A percentile compares a stretch with the other conserved stretches of the same genome.
Conservation (phyloP, 2,329 filamentous ascomycete genomes). For the Phialophora tarda region DNA sequence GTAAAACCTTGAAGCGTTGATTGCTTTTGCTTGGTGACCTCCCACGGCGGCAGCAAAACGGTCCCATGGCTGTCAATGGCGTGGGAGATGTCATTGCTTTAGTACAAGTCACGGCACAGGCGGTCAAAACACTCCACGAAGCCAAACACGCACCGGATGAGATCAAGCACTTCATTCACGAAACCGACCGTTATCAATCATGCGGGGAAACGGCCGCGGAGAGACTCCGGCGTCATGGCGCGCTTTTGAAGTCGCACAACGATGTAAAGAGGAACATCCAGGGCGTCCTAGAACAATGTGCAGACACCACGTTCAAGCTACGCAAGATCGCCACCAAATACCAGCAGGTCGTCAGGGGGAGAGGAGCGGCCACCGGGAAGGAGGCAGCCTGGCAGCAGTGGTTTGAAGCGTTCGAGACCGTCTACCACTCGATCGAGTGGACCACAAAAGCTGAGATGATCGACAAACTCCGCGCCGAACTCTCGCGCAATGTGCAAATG, state of each 20-base stretch:
- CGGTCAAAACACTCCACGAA: constrained; percentile 15
- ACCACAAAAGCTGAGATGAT: constrained; percentile 19
- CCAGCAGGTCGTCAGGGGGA: constrained; percentile 15
- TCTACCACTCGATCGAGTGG: constrained; percentile 21
- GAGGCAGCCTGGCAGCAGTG: constrained; percentile 18
- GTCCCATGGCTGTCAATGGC: constrained; percentile 23
- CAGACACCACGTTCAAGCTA: constrained; percentile 20
- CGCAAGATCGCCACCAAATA: constrained; percentile 22
- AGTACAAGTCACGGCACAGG: constrained; percentile 15
- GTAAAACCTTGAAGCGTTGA: not conserved
- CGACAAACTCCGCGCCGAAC: constrained; percentile 18
- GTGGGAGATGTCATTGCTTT: constrained; percentile 25
- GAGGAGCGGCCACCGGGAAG: constrained; percentile 1
- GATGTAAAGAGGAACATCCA: constrained; percentile 21
- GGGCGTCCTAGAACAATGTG: constrained; percentile 19
- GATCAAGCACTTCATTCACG: constrained; percentile 16
- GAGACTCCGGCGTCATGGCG: constrained; percentile 21
- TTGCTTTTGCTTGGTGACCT: constrained; percentile 19
- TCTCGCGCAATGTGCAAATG: constrained; percentile 18
- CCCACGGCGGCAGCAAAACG: not conserved
- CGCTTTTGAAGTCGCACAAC: constrained; percentile 15
- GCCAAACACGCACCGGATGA: constrained; percentile 20
- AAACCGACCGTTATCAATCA: constrained; percentile 17
- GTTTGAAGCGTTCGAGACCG: constrained; percentile 22
- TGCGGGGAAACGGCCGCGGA: constrained; percentile 11